Evolutionary conservation across 169 alveolate genomes (phyloP).

Genomic region (Sarcocystis neurona): DNA sequence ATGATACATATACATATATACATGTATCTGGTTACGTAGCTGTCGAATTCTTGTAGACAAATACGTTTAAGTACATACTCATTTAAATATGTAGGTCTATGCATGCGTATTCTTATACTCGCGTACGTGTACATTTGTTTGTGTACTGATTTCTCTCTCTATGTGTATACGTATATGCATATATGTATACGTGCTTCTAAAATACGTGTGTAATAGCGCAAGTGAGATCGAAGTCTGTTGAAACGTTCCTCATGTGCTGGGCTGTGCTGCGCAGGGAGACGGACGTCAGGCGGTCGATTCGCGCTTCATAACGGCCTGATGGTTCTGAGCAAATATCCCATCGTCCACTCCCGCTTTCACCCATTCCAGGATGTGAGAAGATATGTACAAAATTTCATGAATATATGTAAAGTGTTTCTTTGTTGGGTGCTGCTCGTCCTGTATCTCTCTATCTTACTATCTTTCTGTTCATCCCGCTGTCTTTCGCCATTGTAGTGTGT

Average conservation of each 20-base stretch:
- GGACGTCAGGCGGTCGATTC: constrained; percentile 67
- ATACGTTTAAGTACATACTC: not conserved
- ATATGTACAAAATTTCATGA: too few relatives aligned
- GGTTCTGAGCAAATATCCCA: constrained; percentile 87
- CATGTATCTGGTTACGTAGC: not conserved
- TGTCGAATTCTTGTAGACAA: not conserved
- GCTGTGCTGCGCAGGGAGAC: constrained; percentile 42
- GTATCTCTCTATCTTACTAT: not conserved
- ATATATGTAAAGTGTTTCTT: too few relatives aligned
- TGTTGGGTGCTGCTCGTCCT: too few relatives aligned
- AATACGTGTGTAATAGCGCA: too few relatives aligned
- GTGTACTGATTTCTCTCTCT: not conserved
- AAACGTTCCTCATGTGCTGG: not conserved
- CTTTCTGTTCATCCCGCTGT: not conserved
- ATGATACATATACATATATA: not conserved
- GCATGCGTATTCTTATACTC: too few relatives aligned
- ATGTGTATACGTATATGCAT: not conserved
- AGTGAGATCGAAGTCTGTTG: too few relatives aligned
- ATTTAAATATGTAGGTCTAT: too few relatives aligned
- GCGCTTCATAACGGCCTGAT: constrained; percentile 86
- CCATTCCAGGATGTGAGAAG: constrained; percentile 76
- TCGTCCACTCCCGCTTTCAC: constrained; percentile 81
- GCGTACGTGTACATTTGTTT: too few relatives aligned
- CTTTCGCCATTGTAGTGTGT: not conserved
- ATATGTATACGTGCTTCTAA: not conserved